A percentile compares a stretch with the other conserved stretches of the same genome.
Conservation (phyloP, 2,329 filamentous ascomycete genomes). For the Colletotrichum siamense region DNA sequence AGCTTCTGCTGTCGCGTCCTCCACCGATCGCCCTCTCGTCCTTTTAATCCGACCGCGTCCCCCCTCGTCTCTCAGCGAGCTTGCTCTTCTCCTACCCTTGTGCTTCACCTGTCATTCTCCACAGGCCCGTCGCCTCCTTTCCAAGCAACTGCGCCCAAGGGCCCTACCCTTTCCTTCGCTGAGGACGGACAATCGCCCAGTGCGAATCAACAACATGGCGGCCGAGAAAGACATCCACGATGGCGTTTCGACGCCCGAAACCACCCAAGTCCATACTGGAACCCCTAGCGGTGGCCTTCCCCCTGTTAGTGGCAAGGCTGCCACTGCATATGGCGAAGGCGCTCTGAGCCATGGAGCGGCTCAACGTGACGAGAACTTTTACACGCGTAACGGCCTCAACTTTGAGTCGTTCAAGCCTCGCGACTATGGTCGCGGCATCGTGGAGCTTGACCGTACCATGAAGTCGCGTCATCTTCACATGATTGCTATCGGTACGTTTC, state of each 20-base stretch:
- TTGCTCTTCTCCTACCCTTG: background rate
- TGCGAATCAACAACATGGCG: background rate
- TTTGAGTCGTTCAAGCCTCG: conserved; percentile 27
- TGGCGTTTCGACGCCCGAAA: conserved; percentile 16
- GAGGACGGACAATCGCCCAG: background rate
- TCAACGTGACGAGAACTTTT: conserved; percentile 9
- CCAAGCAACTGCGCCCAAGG: background rate
- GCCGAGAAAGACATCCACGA: conserved; percentile 14
- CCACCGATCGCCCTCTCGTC: background rate
- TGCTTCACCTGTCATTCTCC: background rate
- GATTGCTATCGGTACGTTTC: conserved; percentile 48
- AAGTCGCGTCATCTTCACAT: conserved; percentile 55
- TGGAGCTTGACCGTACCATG: conserved; percentile 37
- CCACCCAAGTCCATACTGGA: conserved; percentile 6
- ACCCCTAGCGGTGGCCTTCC: background rate
- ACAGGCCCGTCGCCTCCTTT: background rate
- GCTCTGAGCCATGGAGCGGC: background rate
- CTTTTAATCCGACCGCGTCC: conserved; percentile 7
- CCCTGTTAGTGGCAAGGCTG: background rate
- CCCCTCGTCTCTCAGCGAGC: background rate
- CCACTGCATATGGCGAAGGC: background rate
- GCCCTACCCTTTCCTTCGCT: background rate
- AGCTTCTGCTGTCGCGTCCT: background rate
- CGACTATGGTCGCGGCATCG: conserved; percentile 22
- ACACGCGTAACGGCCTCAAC: conserved; percentile 28